These are phyloP conservation scores for Colletotrichum cuscutae DNA, from an alignment of 2,329 filamentous ascomycete genomes.

Conservation along the genomic window DNA sequence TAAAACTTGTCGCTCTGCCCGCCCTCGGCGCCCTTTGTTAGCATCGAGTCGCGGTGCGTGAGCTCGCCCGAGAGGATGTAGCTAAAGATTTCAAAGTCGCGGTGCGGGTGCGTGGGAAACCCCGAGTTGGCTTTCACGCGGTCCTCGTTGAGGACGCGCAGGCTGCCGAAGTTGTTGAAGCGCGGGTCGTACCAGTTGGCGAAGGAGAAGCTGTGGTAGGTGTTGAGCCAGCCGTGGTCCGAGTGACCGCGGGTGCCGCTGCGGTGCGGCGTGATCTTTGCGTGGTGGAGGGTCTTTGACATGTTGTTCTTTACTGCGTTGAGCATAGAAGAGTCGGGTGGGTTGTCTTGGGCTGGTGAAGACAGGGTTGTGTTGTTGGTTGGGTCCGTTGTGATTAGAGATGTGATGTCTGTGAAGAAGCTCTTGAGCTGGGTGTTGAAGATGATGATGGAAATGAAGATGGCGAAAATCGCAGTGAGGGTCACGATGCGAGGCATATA, in stretches of 20 bases:
- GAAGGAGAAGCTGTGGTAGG: conserved; percentile 88
- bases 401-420: conserved; percentile 38
- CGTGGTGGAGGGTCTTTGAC: conserved; percentile 72
- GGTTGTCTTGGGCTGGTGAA: conserved; percentile 19
- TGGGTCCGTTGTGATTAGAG: conserved; percentile 37
- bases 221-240: conserved; percentile 89
- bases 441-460: conserved; percentile 51
- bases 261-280: conserved; percentile 79
- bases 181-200: conserved; percentile 75
- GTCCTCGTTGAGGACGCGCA: conserved; percentile 91
- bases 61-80: conserved; percentile 89
- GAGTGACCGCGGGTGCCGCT: conserved; percentile 79
- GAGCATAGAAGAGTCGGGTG: conserved; percentile 40
- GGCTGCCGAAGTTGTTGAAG: conserved; percentile 76
- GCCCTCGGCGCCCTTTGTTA: conserved; percentile 73
- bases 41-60: conserved; percentile 88
- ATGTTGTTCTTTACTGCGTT: conserved; percentile 60
- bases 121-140: conserved; percentile 78
- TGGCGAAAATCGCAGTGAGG: conserved; percentile 47
- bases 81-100: conserved; percentile 89
- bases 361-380: conserved; percentile 31
- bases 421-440: conserved; percentile 41
- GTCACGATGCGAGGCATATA: conserved; percentile 51
- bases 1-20: conserved; percentile 72
- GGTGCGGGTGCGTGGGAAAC: conserved; percentile 87